Evolutionary conservation across 2,329 filamentous ascomycete genomes (phyloP), one percentile per base, ranked within the genome.

Genomic region (Penicillium hordei): DNA sequence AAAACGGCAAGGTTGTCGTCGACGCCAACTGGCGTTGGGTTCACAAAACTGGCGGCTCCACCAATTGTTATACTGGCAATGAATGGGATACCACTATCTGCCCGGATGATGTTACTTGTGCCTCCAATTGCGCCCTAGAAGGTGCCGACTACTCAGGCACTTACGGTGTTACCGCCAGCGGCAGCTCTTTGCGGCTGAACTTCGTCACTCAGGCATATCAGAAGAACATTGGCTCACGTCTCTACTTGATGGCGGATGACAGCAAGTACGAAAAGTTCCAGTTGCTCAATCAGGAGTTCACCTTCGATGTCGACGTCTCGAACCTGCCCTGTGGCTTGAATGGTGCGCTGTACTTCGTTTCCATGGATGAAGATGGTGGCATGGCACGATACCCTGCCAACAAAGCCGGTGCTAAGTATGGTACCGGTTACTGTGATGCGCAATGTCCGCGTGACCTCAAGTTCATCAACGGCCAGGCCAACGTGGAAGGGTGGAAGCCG

Each of bases 241-340:
- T 86, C 31, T 90, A 89, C 72, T 79, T 90, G 55, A 82, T 90
- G 77, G 81, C 82, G 64, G 75, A 78, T 52, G 82, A 86, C 53
- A 78, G 78, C 64, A 81, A 81, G 49, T 90, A 90, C 73, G 77
- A 89, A 75, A 81, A 82, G 70, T 86, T 89, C 75, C 79, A 84
- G 49, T 78, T 89, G 52, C 77, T 85, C 49, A 84, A 84, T 73
- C 81, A 86, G 67, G 87, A 90, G 73, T 86, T 90, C 74, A 86
- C 85, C 55, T 89, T 90, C 62, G 86, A 89, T 59, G 87, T 89
- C 33, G 87, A 90, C 69, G 84, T 89, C 40, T 88, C 86, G 44
- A 81, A 83, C 65, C 78, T 89, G 25, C 82, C 83, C 60, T 90
- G 88, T 66, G 88, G 88, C 60, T 74, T 90, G 60, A 90, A 91